Evolutionary conservation across 1,284 basidiomycete species (phyloP).

Genomic region (Papiliotrema laurentii): DNA sequence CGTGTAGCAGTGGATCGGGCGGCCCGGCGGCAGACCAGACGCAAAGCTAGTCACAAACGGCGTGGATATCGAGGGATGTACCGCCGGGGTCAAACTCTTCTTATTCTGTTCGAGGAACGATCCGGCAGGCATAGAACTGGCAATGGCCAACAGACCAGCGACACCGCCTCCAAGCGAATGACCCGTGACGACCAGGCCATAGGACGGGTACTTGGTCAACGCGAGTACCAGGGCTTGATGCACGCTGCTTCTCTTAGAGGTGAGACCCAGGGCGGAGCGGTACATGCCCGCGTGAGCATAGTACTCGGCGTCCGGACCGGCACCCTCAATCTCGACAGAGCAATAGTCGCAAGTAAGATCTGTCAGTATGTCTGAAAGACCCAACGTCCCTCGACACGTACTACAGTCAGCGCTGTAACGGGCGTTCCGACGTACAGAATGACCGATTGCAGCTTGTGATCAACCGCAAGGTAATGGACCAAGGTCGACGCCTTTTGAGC

Average conservation of each 20-base stretch:
- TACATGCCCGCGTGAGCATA: constrained; percentile 54
- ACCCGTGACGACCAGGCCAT: constrained; percentile 52
- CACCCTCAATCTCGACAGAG: constrained; percentile 47
- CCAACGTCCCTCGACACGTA: constrained; percentile 53
- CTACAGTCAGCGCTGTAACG: constrained; percentile 11
- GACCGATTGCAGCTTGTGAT: constrained; percentile 49
- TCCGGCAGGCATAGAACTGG: constrained; percentile 36
- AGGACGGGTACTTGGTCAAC: constrained; percentile 46
- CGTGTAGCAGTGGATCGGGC: constrained; percentile 51
- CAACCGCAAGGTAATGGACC: constrained; percentile 51
- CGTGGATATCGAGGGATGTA: constrained; percentile 45
- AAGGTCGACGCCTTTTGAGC: constrained; percentile 48
- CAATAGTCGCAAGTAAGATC: constrained; percentile 53
- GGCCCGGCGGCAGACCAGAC: constrained; percentile 51
- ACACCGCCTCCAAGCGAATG: constrained; percentile 54
- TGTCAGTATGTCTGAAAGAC: constrained; percentile 53
- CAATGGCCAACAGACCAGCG: constrained; percentile 46
- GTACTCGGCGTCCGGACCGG: constrained; percentile 44
- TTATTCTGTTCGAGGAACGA: constrained; percentile 34
- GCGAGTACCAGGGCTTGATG: constrained; percentile 50
- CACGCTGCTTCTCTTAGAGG: constrained; percentile 46
- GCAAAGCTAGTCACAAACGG: constrained; percentile 50
- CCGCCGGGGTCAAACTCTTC: constrained; percentile 10
- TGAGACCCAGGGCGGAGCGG: constrained; percentile 48
- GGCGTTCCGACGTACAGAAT: constrained; percentile 35